Evolutionary conservation across 768 basidiomycete genomes (phyloP), one percentile per base, ranked within the genome.

Genomic region (Cyclocybe aegerita): DNA sequence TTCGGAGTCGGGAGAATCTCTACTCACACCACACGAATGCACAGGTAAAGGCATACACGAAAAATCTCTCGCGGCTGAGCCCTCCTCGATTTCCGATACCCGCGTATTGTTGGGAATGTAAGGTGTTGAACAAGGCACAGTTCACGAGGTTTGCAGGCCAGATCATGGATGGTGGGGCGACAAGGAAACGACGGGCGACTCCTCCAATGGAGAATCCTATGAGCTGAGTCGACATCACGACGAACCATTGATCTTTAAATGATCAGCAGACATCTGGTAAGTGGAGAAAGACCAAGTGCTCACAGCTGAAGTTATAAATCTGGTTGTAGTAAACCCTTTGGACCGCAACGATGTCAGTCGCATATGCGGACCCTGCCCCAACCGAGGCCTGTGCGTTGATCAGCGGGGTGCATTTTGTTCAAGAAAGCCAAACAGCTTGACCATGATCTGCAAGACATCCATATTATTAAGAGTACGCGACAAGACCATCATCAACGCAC

Each of bases 131-230:
- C 2, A 77, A 62, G 2, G 88, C 85, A 56, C 87, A 88, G 16
- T 79, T 80, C 31, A 88, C 85, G 14, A 89, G 77, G 40, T 85
- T 83, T 8, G 74, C 67, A 0, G 88, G 88, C 87, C 88, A 89
- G 58, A 89, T 77, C 74, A 75, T 77, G 4, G 73, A 73, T 0
- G 74, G 81, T 2, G 88, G 88, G 8, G 77, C 74, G 2, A 90
- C 88, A 7, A 90, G 77, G 75, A 90, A 90, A 11, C 86, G 81
- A 7, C 83, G 78, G 3, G 79, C 77, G 34, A 88, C 68, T 10
- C 89, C 88, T 39, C 88, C 88, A 41, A 89, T 80, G 4, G 86
- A 88, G 68, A 88, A 90, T 2, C 89, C 87, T 39, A 89, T 87
- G 48, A 88, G 66, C 55, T 85, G 82, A 0, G 81, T 80, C 10